phyloP scores from a whole-genome alignment of 1,284 basidiomycete species.

The Phylloboletellus chloephorus region DNA sequence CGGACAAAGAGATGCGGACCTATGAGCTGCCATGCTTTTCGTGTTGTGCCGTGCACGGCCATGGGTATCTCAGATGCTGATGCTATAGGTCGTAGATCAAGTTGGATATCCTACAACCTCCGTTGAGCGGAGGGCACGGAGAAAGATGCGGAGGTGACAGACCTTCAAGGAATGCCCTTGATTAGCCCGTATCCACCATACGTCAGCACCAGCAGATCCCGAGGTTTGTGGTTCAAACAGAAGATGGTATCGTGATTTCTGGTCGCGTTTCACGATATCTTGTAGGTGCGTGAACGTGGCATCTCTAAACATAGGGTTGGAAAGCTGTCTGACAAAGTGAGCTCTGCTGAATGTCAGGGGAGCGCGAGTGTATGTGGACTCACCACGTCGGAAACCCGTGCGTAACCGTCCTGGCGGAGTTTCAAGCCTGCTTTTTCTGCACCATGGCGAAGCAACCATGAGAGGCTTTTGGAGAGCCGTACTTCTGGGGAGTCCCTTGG shows the following conservation, averaged over 20 bases:
- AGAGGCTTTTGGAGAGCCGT: slow-evolving; percentile 54
- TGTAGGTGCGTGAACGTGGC: slow-evolving; percentile 58
- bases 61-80: slow-evolving; percentile 62
- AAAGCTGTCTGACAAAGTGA: slow-evolving; percentile 37
- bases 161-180: slow-evolving; percentile 91
- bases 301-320: slow-evolving; percentile 46
- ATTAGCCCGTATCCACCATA: slow-evolving; percentile 88
- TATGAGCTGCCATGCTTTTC: slow-evolving; percentile 66
- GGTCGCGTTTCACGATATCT: slow-evolving; percentile 68
- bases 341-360: not conserved
- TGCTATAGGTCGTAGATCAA: slow-evolving; percentile 63
- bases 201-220: slow-evolving; percentile 31
- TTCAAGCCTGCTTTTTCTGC: slow-evolving; percentile 54
- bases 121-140: not conserved
- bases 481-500: slow-evolving; percentile 22
- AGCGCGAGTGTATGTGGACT: slow-evolving; percentile 19
- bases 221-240: slow-evolving; percentile 48
- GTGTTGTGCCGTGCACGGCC: slow-evolving; percentile 76
- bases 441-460: slow-evolving; percentile 69
- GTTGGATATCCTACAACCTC: slow-evolving; percentile 48
- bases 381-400: slow-evolving; percentile 57
- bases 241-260: slow-evolving; percentile 76
- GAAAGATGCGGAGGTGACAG: slow-evolving; percentile 11
- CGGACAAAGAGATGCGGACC: slow-evolving; percentile 27
- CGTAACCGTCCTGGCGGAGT: slow-evolving; percentile 64